phyloP scores from a whole-genome alignment of 2,329 filamentous ascomycete genomes.

The Orbilia quercus region DNA sequence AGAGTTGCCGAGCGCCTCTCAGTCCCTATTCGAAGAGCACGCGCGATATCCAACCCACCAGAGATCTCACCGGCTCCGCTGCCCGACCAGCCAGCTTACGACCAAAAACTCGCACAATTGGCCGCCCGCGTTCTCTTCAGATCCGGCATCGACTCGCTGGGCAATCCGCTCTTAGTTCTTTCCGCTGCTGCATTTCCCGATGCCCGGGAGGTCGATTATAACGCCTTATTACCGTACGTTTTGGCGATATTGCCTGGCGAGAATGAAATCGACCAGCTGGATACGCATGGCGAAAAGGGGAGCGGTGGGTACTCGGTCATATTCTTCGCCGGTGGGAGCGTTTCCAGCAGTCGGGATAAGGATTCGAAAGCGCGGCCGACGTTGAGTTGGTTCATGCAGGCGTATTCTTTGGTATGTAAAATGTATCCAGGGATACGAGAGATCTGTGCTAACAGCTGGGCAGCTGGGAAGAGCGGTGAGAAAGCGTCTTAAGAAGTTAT shows the following conservation, averaged over 20 bases:
- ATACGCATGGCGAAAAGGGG: conserved; percentile 49
- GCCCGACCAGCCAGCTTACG: conserved; percentile 65
- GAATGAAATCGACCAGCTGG: conserved; percentile 65
- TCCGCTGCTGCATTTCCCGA: conserved; percentile 71
- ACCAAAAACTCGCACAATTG: conserved; percentile 65
- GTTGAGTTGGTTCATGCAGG: conserved; percentile 70
- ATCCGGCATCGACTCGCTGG: conserved; percentile 66
- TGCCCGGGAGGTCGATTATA: conserved; percentile 68
- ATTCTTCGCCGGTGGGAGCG: conserved; percentile 69
- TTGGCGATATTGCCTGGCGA: conserved; percentile 69
- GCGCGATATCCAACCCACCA: conserved; percentile 55
- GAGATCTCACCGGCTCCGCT: conserved; percentile 62
- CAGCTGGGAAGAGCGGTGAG: conserved; percentile 67
- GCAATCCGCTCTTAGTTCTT: conserved; percentile 68
- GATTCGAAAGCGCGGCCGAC: conserved; percentile 65
- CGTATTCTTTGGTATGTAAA: conserved; percentile 66
- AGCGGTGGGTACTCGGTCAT: conserved; percentile 69
- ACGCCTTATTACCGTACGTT: conserved; percentile 69
- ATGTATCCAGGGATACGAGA: background rate
- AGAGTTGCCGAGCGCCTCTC: conserved; percentile 53
- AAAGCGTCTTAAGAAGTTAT: conserved; percentile 69
- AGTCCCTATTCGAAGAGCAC: conserved; percentile 53
- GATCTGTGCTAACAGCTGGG: conserved; percentile 10
- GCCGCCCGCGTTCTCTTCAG: conserved; percentile 69
- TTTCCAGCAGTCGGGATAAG: conserved; percentile 26